Base-by-base conservation (phyloP, 2,329 filamentous ascomycete genomes). In the Pseudogymnoascus sp. region DNA sequence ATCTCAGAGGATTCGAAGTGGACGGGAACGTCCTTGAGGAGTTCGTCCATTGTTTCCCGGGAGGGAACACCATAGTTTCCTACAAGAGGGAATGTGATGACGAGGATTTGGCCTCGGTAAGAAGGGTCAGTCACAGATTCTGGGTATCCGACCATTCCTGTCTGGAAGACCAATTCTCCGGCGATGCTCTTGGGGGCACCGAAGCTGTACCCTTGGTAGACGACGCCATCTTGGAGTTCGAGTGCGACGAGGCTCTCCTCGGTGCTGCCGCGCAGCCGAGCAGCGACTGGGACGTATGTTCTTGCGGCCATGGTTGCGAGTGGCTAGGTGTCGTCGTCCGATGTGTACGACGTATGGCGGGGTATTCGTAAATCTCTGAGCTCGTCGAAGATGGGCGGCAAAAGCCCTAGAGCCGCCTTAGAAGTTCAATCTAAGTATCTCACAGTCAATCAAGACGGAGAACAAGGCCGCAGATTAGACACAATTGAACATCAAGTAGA, bases 111-210 rank as follows among this genome's bases (percentile, higher is more conserved):
- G 66, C 90, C 90, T 60, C 89, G 88, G 78, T 95, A 93, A 60
- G 90, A 93, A 69, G 90, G 90, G 74, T 95, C 90, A 66, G 90
- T 93, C 71, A 95, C 83, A 59, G 89, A 96, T 82, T 99, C 95
- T 44, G 95, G 93, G 76, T 99, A 99, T 73, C 95, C 95, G 71
- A 97, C 95, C 93, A 97, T 96, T 78, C 95, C 95, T 64, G 95
- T 99, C 84, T 97, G 93, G 81, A 99, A 99, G 78, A 99, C 95
- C 75, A 99, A 83, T 82, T 99, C 95, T 76, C 95, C 95, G 69
- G 93, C 90, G 73, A 96, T 87, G 80, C 91, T 96, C 84, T 93
- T 96, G 73, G 91, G 84, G 67, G 93, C 93, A 78, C 95, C 95
- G 75, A 99, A 99, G 84, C 92, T 96, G 81, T 91, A 92, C 70